Evolutionary conservation across 2,329 filamentous ascomycete species (phyloP), one percentile per base, ranked within the genome.

Genomic region (Colletotrichum echinochloae): DNA sequence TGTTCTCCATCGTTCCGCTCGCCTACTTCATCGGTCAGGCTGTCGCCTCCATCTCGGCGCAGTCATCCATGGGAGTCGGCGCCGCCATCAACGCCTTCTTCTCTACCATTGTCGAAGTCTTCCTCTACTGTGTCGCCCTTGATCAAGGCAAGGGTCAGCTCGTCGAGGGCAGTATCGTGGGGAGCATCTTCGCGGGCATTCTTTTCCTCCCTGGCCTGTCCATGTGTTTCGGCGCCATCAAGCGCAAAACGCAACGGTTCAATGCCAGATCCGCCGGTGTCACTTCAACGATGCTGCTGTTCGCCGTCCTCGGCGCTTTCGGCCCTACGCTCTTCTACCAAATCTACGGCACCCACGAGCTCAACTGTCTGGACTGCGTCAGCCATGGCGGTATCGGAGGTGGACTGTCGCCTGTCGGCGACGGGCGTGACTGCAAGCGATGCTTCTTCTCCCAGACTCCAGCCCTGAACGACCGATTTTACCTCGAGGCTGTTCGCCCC

Each of bases 1-100:
- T 99, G 18, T 85, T 97, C 70, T 98, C 96, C 54, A 97, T 99
- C 79, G 98, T 99, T 59, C 96, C 96, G 3, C 83, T 99, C 65
- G 96, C 96, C 18, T 99, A 99, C 82, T 99, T 99, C 80, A 99
- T 99, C 74, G 96, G 96, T 1, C 96, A 99, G 82, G 96, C 96
- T 46, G 96, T 99, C 55, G 96, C 96, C 2, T 99, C 96, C 62
- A 99, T 99, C 75, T 99, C 96, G 12, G 96, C 96, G 1, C 96
- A 99, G 80, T 98, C 95, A 1, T 98, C 95, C 6, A 99, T 99
- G 96, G 96, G 96, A 33, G 87, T 99, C 11, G 96, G 96, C 78
- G 96, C 96, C 35, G 97, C 95, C 39, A 93, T 98, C 84, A 99
- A 99, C 76, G 96, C 96, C 56, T 97, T 99, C 81, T 99, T 99